Evolutionary conservation across 306 rosid genomes (phyloP), one percentile per base, ranked within the genome.

Genomic region (Alnus glutinosa): DNA sequence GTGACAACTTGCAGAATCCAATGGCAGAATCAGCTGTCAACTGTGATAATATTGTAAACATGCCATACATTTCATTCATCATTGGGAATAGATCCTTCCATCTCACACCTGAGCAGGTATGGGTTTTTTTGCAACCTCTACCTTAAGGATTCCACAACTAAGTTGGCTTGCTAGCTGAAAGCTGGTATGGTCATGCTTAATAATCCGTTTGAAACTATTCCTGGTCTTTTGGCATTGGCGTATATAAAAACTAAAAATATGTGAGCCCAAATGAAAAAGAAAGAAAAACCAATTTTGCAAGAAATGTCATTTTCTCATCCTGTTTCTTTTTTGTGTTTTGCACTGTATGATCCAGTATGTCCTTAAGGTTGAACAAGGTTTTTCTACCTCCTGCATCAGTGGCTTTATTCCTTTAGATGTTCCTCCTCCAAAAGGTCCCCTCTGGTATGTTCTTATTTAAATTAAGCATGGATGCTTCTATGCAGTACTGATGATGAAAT

Each of bases 31-130:
- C 64, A 4, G 51, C 46, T 28, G 12, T 75, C n/a, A 30, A 75
- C 9, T 59, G 58, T 61, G 58, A 61, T 12, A 28, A 59, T 32
- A 37, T 61, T 13, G 70, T 8, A 8, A 75, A 57, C 71, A 23
- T 75, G 78, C 78, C 71, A 59, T 13, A 46, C 37, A 37, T 75
- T 75, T 59, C 78, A 44, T 75, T 75, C 58, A 47, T 59, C 16
- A 46, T 75, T 46, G 78, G 71, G 46, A 61, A 59, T 14, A 75
- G 15, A 61, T 28, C 34, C 30, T 75, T 75, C 71, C 70, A 59
- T 2, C 28, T 75, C 2, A 61, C 78, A 19, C 71, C 78, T 46
- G 58, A 59, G 13, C 71, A 75, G 70, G 78, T 59, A 46, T 3
- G 36, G 4, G 6, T 23, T 36, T 19, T 19, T 7, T 42, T 75